phyloP scores from a whole-genome alignment of 257 asterid genomes.

The Handroanthus guayacan region DNA sequence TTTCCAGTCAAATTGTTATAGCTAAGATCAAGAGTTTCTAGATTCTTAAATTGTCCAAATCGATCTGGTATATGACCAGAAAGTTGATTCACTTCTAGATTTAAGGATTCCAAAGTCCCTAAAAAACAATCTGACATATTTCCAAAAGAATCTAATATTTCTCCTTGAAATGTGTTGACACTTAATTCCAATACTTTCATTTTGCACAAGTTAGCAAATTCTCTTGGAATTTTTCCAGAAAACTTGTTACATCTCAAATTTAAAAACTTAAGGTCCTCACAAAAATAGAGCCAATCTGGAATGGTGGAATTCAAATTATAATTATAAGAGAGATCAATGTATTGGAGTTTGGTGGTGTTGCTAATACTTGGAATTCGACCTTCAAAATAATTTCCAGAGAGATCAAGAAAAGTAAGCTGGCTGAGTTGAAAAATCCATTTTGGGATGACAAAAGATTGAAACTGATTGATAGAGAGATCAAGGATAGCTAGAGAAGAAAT shows the following conservation, averaged over 20 bases:
- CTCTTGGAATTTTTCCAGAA: not conserved
- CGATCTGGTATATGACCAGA: constrained; percentile 30
- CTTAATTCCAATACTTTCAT: not conserved
- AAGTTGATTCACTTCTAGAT: not conserved
- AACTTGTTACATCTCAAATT: not conserved
- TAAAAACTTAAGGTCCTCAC: constrained; percentile 28
- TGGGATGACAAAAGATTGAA: not conserved
- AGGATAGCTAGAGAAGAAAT: not conserved
- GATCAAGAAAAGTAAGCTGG: constrained; percentile 34
- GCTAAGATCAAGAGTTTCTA: not conserved
- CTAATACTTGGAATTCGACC: constrained; percentile 34
- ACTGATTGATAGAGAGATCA: not conserved
- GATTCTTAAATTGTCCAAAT: constrained; percentile 26
- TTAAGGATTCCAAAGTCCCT: not conserved
- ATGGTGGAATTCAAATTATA: constrained; percentile 38
- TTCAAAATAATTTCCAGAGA: not conserved
- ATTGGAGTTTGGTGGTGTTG: constrained; percentile 37
- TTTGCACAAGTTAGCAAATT: constrained; percentile 22
- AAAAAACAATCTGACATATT: constrained; percentile 4
- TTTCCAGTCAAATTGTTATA: not conserved
- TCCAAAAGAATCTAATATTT: not conserved
- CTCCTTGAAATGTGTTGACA: not conserved
- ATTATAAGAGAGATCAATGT: constrained; percentile 33
- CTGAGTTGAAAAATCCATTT: constrained; percentile 39
- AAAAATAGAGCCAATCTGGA: constrained; percentile 45